Base-by-base conservation (phyloP, 495 filamentous ascomycete species). In the Neurospora sp. region DNA sequence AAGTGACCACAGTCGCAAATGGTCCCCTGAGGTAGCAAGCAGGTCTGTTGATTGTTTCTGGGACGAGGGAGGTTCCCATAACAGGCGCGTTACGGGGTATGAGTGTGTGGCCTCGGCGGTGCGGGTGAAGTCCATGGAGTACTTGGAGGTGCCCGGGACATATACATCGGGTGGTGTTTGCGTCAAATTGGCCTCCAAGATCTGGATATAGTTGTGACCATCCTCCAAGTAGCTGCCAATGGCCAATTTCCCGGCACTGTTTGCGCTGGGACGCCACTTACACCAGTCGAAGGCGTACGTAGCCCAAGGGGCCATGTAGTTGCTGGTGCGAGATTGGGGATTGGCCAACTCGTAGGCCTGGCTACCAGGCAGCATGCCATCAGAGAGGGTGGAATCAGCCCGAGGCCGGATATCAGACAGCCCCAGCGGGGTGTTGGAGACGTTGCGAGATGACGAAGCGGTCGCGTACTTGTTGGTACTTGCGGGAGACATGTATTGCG, bases 201-300 rank as follows among this genome's bases (percentile, higher is more conserved):
- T 98, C 94, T 98, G 96, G 74, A 99, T 98, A 94, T 98, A 98
- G 77, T 99, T 99, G 79, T 98, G 96, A 11, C 93, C 94, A 82
- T 99, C 96, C 83, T 99, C 96, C 70, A 98, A 81, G 78, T 98
- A 98, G 84, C 96, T 98, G 73, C 95, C 96, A 69, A 98, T 86
- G 4, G 96, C 96, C 76, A 99, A 87, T 79, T 98, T 98, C 31
- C 96, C 96, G 11, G 93, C 93, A 48, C 90, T 88, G 70, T 90
- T 90, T 39, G 88, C 88, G 43, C 91, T 88, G 2, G 94, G 89
- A n/a, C 91, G 88, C 96, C 96, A 99, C 83, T 98, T 98, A 82
- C 96, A 99, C 96, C 96, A 99, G 84, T 99, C 96, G 75, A 96
- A 92, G 10, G 96, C 94, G 81, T 97, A 98, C 45, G 96, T 91